Conservation (phyloP, 257 asterid species). For the Plantago major region DNA sequence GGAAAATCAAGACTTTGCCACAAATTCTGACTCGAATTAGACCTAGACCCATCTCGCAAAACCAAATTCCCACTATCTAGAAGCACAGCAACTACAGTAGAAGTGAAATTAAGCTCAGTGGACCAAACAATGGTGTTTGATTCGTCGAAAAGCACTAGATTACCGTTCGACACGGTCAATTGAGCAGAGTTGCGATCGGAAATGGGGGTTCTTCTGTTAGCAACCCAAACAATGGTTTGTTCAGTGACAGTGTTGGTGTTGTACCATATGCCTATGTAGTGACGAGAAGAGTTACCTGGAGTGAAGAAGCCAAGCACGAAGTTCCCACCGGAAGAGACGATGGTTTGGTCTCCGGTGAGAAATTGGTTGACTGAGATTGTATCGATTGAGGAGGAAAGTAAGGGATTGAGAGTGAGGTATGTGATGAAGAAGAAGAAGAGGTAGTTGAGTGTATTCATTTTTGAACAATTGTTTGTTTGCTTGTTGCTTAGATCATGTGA, state of each 20-base stretch:
- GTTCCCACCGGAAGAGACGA: slow-evolving; percentile 21
- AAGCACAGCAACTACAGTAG: slow-evolving; percentile 34
- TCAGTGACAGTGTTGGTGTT: neutral
- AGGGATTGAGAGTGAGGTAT: neutral
- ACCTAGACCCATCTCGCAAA: slow-evolving; percentile 28
- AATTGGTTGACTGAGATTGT: slow-evolving; percentile 21
- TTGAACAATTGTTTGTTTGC: too few species aligned
- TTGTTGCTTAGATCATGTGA: too few species aligned
- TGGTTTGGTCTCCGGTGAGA: slow-evolving; percentile 23
- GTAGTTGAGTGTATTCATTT: neutral
- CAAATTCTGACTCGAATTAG: slow-evolving; percentile 2
- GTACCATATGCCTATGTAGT: slow-evolving; percentile 30
- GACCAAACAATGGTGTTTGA: slow-evolving; percentile 35
- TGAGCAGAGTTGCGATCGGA: slow-evolving; percentile 15
- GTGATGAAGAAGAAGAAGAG: neutral
- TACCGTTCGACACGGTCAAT: slow-evolving; percentile 25
- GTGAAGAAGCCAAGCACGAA: slow-evolving; percentile 23
- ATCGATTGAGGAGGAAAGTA: slow-evolving; percentile 13
- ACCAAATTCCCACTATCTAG: slow-evolving; percentile 43
- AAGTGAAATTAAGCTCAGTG: slow-evolving; percentile 21
- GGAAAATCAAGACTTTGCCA: slow-evolving; percentile 59
- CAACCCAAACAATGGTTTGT: slow-evolving; percentile 34
- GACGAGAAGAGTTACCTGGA: slow-evolving; percentile 28
- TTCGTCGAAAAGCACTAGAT: slow-evolving; percentile 32
- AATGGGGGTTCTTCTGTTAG: slow-evolving; percentile 35